phyloP scores from a whole-genome alignment of 352 stramenopile species.

The Phytophthora cactorum region DNA sequence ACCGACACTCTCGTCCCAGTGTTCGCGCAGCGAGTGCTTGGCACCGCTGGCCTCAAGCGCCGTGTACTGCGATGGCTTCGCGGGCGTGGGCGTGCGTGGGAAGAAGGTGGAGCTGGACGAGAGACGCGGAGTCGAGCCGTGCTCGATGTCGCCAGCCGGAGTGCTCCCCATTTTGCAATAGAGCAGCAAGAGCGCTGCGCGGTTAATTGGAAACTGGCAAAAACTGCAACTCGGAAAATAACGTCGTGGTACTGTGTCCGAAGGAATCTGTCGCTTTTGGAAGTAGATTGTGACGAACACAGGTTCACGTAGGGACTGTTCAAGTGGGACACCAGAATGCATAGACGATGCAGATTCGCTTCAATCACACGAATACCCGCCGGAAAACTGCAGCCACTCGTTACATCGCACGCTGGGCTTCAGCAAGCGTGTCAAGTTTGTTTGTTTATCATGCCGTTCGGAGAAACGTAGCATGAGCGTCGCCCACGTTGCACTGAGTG shows the following conservation, averaged over 20 bases:
- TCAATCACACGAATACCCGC: slow-evolving; percentile 21
- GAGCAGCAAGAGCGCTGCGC: not conserved
- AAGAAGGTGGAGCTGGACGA: slow-evolving; percentile 30
- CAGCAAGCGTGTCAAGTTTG: slow-evolving; percentile 5
- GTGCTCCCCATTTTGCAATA: slow-evolving; percentile 15
- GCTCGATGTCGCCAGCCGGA: slow-evolving; percentile 26
- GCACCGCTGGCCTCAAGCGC: slow-evolving; percentile 13
- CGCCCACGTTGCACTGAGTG: not conserved
- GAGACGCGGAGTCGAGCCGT: slow-evolving; percentile 17
- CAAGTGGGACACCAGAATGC: not conserved
- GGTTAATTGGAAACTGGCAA: slow-evolving; percentile 15
- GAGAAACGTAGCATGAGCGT: not conserved
- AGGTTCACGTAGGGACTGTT: not conserved
- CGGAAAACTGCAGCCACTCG: slow-evolving; percentile 23
- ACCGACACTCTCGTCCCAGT: slow-evolving; percentile 40
- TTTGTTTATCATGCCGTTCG: no score
- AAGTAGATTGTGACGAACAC: not conserved
- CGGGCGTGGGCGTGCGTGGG: not conserved
- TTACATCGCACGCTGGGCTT: slow-evolving; percentile 12
- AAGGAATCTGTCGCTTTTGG: not conserved
- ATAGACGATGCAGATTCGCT: slow-evolving; percentile 11
- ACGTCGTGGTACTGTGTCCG: slow-evolving; percentile 14
- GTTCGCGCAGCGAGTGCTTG: slow-evolving; percentile 24
- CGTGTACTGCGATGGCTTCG: slow-evolving; percentile 26
- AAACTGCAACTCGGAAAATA: slow-evolving; percentile 2